phyloP scores from a whole-genome alignment of 129 eudicot species.

The Chrysanthemum lavandulifolium region DNA sequence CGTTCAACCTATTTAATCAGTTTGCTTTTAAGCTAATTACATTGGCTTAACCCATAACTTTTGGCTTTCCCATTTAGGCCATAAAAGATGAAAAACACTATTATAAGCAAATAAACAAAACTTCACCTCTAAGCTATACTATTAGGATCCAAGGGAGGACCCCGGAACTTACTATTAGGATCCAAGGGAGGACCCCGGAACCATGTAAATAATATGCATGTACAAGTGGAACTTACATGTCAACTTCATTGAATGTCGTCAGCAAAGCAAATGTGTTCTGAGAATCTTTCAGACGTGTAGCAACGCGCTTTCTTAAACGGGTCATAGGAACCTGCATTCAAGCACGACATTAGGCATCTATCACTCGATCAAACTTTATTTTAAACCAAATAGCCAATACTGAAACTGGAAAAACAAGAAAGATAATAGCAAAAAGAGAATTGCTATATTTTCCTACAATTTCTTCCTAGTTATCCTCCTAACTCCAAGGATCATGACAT shows the following conservation, averaged over 20 bases:
- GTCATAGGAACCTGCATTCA: conserved; percentile 88
- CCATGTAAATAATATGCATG: neutral
- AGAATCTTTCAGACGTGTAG: conserved; percentile 92
- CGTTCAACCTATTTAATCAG: neutral
- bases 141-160: conserved; percentile 8
- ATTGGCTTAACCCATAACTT: neutral
- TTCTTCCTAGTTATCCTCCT: too few species aligned
- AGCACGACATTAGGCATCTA: conserved; percentile 3
- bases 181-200: conserved; percentile 13
- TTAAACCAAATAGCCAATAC: neutral
- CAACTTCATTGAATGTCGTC: conserved; percentile 97
- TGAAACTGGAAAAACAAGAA: neutral
- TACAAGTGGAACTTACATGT: conserved; percentile 53
- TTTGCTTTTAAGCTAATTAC: neutral
- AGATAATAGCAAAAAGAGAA: neutral
- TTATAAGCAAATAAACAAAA: neutral
- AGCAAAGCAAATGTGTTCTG: conserved; percentile 96
- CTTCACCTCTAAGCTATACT: neutral
- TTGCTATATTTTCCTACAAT: too few species aligned
- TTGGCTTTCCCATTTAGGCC: neutral
- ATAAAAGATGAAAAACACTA: neutral
- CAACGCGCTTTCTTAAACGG: conserved; percentile 92
- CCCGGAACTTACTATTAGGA: conserved; percentile 1
- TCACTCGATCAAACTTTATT: conserved; percentile 13
- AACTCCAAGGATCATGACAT: too few species aligned